Percentiles rank a stretch among this genome's conserved stretches.
Conservation (phyloP, 2,329 filamentous ascomycete species). For the Cordyceps cateniannulata region DNA sequence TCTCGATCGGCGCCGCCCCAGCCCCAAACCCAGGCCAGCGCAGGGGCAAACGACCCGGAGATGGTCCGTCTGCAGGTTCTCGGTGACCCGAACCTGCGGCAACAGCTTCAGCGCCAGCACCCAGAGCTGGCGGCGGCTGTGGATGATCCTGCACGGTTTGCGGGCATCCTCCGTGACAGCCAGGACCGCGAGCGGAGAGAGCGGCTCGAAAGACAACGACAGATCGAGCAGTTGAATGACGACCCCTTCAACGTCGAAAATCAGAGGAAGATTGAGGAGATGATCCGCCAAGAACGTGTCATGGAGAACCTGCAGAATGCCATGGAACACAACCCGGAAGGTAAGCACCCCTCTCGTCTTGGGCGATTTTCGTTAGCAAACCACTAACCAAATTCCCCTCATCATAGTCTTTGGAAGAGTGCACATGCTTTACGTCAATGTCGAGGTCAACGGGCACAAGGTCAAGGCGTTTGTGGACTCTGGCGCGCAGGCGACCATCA, state of each 20-base stretch:
- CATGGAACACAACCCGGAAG: conserved; percentile 95
- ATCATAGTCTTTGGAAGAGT: conserved; percentile 80
- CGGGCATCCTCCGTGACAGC: conserved; percentile 61
- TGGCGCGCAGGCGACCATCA: conserved; percentile 95
- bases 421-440: conserved; percentile 92
- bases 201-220: conserved; percentile 70
- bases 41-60: conserved; percentile 61
- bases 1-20: conserved; percentile 27
- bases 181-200: conserved; percentile 64
- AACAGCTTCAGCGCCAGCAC: conserved; percentile 63
- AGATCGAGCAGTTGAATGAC: conserved; percentile 80
- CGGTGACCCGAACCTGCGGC: conserved; percentile 66
- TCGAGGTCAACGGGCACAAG: conserved; percentile 86
- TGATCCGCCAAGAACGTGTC: conserved; percentile 90
- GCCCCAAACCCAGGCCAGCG: conserved; percentile 26
- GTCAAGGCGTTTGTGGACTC: conserved; percentile 97
- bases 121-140: conserved; percentile 72
- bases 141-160: conserved; percentile 70
- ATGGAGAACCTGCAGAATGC: conserved; percentile 95
- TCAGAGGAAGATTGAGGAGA: conserved; percentile 89
- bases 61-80: conserved; percentile 76
- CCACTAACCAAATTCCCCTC: conserved; percentile 14
- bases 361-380: neutral
- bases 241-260: conserved; percentile 93
- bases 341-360: conserved; percentile 41